phyloP scores from a whole-genome alignment of 352 stramenopile genomes.

The Hyaloperonospora arabidopsidis region DNA sequence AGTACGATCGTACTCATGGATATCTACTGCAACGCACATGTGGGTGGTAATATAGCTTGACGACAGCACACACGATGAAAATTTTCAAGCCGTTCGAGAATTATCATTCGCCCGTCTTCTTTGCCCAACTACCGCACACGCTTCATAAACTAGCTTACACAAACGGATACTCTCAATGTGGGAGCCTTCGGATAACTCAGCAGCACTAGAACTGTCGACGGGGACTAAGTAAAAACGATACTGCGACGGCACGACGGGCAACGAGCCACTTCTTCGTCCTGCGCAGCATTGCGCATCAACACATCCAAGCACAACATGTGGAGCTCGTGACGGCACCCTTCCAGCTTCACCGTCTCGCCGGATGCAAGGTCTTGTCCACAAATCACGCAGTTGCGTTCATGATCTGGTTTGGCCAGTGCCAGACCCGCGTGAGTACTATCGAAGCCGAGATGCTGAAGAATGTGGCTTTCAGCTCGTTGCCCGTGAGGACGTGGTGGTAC shows the following conservation, averaged over 20 bases:
- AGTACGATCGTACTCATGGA: too few species aligned
- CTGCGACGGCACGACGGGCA: constrained; percentile 27
- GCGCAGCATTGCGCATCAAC: constrained; percentile 27
- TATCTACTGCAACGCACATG: too few species aligned
- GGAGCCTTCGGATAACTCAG: too few species aligned
- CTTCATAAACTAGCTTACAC: too few species aligned
- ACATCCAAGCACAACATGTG: constrained; percentile 39
- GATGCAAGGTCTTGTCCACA: constrained; percentile 50
- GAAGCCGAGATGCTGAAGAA: constrained; percentile 74
- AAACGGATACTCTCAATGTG: too few species aligned
- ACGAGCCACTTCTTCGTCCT: constrained; percentile 18
- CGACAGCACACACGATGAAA: too few species aligned
- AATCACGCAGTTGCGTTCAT: constrained; percentile 56
- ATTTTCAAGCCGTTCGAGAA: too few species aligned
- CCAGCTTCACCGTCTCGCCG: constrained; percentile 38
- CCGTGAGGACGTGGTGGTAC: constrained; percentile 55
- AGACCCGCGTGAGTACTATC: constrained; percentile 50
- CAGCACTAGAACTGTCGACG: too few species aligned
- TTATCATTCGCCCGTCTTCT: too few species aligned
- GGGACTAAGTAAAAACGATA: too few species aligned
- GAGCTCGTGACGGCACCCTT: constrained; percentile 41
- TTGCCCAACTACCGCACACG: too few species aligned
- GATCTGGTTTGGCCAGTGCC: constrained; percentile 44
- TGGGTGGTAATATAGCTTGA: too few species aligned
- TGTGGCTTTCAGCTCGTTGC: constrained; percentile 62